phyloP scores from a whole-genome alignment of 2,329 filamentous ascomycete genomes.

The Colletotrichum sp. region DNA sequence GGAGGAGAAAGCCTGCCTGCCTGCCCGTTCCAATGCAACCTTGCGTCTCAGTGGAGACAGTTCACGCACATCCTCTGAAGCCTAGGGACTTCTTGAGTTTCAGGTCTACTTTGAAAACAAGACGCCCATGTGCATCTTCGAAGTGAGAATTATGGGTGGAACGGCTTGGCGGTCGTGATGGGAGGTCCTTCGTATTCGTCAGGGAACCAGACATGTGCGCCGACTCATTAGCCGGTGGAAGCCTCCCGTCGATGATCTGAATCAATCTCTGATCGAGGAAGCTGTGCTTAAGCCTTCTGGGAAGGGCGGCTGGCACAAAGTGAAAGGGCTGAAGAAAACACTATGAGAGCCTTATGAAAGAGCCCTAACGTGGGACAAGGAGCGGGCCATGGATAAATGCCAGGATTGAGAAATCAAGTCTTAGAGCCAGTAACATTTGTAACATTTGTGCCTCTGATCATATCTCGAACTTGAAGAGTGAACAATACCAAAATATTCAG shows the following conservation, averaged over 20 bases:
- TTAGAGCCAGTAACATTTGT: background rate
- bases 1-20: background rate
- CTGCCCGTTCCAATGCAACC: background rate
- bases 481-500: background rate
- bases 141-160: background rate
- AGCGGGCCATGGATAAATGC: background rate
- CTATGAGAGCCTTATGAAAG: background rate
- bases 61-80: background rate
- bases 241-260: background rate
- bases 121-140: background rate
- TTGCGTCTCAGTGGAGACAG: background rate
- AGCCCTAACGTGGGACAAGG: background rate
- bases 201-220: background rate
- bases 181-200: background rate
- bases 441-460: background rate
- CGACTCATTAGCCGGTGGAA: background rate
- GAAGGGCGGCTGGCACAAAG: background rate
- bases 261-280: background rate
- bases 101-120: background rate
- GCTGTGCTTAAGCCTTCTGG: background rate
- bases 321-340: background rate
- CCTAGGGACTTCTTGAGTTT: background rate
- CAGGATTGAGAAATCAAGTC: background rate
- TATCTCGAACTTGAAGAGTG: background rate
- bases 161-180: background rate